These are phyloP conservation scores for Fusarium sp. DNA, from an alignment of 2,329 filamentous ascomycete genomes.

Conservation along the genomic window DNA sequence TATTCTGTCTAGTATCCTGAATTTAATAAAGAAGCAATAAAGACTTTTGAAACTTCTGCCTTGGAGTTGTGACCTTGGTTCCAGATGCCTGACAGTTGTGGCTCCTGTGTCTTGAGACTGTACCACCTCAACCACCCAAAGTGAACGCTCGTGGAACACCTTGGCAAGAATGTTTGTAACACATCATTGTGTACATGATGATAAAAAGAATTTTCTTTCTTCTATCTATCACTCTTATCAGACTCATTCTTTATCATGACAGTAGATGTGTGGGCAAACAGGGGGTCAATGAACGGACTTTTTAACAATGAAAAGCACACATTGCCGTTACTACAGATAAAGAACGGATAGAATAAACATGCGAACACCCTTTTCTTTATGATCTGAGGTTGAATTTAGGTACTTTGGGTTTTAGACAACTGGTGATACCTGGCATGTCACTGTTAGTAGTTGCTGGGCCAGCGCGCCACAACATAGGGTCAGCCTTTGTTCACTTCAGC, in stretches of 20 bases:
- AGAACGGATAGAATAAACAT: not conserved
- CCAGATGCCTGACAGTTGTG: not conserved
- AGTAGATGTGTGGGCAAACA: no score
- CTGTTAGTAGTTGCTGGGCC: constrained; percentile 25
- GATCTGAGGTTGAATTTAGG: not conserved
- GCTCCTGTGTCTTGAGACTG: not conserved
- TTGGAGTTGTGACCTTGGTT: not conserved
- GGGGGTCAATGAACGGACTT: no score
- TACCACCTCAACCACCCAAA: no score
- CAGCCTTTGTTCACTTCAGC: not conserved
- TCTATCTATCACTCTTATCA: no score
- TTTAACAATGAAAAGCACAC: not conserved
- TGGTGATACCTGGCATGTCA: not conserved
- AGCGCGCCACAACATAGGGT: constrained; percentile 20
- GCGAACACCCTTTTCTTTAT: not conserved
- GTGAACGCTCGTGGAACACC: no score
- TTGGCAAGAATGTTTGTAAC: no score
- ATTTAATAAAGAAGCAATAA: not conserved
- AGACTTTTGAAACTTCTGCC: not conserved
- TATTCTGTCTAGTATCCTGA: not conserved
- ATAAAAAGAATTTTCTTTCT: no score
- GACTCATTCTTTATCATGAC: no score
- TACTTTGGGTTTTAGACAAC: not conserved
- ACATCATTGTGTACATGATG: no score
- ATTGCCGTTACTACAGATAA: no score